Conservation (phyloP, 495 filamentous ascomycete species). For the Saxophila tyrrhenica region DNA sequence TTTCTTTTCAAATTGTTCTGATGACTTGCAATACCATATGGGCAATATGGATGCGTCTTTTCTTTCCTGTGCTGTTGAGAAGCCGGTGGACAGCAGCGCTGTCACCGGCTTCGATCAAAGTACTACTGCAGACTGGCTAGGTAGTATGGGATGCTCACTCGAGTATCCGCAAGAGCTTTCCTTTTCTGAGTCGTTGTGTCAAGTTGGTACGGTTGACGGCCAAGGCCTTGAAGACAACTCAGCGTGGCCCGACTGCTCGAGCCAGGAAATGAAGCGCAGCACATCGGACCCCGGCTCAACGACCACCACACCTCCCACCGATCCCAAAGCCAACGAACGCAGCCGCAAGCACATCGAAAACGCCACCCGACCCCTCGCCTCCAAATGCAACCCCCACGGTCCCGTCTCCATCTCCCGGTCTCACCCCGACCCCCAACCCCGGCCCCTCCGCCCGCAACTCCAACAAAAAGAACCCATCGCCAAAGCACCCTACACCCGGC, state of each 20-base stretch:
- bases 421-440: not conserved
- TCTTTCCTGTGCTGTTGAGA: not conserved
- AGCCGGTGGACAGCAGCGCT: conserved; percentile 7
- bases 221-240: not conserved
- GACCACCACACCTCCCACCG: not conserved
- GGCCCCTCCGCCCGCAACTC: not conserved
- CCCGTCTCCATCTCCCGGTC: not conserved
- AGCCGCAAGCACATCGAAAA: conserved; percentile 17
- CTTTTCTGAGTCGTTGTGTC: conserved; percentile 4
- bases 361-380: conserved; percentile 9
- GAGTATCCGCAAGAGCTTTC: conserved; percentile 13
- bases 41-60: conserved; percentile 7
- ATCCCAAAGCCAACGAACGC: conserved; percentile 10
- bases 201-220: not conserved
- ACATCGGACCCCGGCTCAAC: conserved; percentile 5
- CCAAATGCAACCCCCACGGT: conserved; percentile 3
- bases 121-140: conserved; percentile 2
- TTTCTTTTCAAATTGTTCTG: conserved; percentile 17
- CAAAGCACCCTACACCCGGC: conserved; percentile 63
- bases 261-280: conserved; percentile 4
- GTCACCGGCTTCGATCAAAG: conserved; percentile 2
- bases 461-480: conserved; percentile 42
- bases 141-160: conserved; percentile 7
- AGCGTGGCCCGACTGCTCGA: not conserved
- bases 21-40: conserved; percentile 2